A percentile compares a stretch with the other conserved stretches of the same genome.
These are phyloP conservation scores for Liquidambar formosana DNA, from an alignment of 164 flowering plant genomes.

Conservation along the genomic window DNA sequence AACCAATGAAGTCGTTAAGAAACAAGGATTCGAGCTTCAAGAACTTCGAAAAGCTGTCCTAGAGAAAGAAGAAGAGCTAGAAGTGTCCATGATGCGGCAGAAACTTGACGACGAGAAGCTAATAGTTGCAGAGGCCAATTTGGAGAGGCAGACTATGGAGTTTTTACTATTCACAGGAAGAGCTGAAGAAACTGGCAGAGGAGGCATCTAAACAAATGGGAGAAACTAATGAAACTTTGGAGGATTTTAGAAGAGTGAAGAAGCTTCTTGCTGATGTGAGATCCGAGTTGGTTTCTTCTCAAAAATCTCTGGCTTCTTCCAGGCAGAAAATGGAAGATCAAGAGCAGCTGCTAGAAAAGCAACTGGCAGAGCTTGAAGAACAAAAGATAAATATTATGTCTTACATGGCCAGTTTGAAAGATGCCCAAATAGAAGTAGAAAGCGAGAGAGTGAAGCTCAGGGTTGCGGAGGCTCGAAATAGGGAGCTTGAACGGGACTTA, in stretches of 20 bases:
- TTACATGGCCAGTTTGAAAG: constrained; percentile 52
- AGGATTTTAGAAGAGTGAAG: constrained; percentile 64
- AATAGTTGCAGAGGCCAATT: constrained; percentile 53
- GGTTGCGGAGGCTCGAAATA: constrained; percentile 64
- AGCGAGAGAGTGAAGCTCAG: constrained; percentile 63
- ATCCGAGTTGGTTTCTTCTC: constrained; percentile 70
- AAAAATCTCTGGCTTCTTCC: constrained; percentile 64
- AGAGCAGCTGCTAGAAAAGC: constrained; percentile 54
- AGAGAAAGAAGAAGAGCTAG: constrained; percentile 60
- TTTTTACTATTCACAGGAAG: constrained; percentile 68
- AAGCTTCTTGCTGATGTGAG: constrained; percentile 72
- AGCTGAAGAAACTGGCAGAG: constrained; percentile 51
- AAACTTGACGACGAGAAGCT: constrained; percentile 61
- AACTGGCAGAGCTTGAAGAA: constrained; percentile 61
- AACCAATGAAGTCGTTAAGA: constrained; percentile 60
- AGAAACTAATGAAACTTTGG: constrained; percentile 44
- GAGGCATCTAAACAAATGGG: constrained; percentile 40
- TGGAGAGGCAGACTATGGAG: constrained; percentile 62
- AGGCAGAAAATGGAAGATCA: constrained; percentile 63
- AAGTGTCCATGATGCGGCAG: constrained; percentile 30
- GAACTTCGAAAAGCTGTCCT: constrained; percentile 42
- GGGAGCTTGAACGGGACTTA: constrained; percentile 64
- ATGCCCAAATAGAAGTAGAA: constrained; percentile 69
- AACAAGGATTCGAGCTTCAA: constrained; percentile 59
- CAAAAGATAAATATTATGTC: constrained; percentile 46